Evolutionary conservation across 805 yeast species (phyloP), one percentile per base, ranked within the genome.

Genomic region (Yarrowia sp.): DNA sequence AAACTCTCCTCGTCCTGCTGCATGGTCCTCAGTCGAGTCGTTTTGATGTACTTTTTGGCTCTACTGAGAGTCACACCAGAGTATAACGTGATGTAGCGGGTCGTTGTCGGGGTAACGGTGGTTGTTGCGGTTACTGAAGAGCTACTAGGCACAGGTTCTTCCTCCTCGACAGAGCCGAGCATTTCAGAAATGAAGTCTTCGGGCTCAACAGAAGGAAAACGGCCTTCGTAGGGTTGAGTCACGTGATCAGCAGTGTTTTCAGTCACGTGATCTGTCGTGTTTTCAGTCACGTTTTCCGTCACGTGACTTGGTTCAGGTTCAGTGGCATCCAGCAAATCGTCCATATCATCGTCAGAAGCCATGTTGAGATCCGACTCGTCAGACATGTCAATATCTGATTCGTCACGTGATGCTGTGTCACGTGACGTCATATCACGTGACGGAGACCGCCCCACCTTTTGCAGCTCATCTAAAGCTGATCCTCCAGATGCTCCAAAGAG

Each of bases 1-100:
- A 55, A 11, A 8, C 28, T n/a, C 18, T 55, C 61, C 35, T 55
- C 61, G 15, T 55, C 47, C 17, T 55, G 61, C 15, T 55, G 38
- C 61, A 55, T 55, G 31, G 15, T 39, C 41, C 61, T n/a, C 1
- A 55, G 33, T 1, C 47, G 47, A 1, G 61, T 41, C 9, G 61
- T 31, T 31, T 41, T 41, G 13, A 41, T n/a, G 47, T 18, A 15
- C 32, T 55, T 41, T 41, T 28, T 28, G 11, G 45, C 32, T 2
- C 61, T 45, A 2, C 47, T n/a, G 0, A 55, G 36, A 2, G 61
- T 55, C 8, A n/a, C 4, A 3, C 61, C 61, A 5, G 45, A 38
- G 38, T 55, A 55, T 13, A 55, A 36, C 1, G 45, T 55, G 17
- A 41, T 31, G 47, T 18, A 35, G 7, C 61, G 38, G 10, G 42